These are phyloP conservation scores for Colletotrichum liaoningense DNA, from an alignment of 2,329 filamentous ascomycete species.

Conservation along the genomic window DNA sequence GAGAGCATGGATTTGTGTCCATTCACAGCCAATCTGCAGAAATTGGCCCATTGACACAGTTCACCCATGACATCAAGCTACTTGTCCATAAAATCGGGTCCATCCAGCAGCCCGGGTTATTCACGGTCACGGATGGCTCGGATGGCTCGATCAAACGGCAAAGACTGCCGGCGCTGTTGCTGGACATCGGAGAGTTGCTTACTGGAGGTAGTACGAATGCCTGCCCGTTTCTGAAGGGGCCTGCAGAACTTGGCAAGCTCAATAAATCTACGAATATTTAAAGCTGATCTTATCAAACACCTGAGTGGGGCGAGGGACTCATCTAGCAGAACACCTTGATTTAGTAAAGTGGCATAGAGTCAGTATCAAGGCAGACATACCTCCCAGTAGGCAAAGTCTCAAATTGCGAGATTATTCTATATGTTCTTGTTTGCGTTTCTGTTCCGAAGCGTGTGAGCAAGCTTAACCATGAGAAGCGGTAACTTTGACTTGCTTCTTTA, in stretches of 20 bases:
- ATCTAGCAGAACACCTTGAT: too few species aligned
- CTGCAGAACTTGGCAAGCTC: too few species aligned
- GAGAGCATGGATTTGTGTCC: not conserved
- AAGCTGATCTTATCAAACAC: not conserved
- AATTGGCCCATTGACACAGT: not conserved
- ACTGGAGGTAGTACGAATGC: too few species aligned
- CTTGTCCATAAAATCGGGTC: not conserved
- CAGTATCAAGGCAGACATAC: not conserved
- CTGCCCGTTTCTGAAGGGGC: too few species aligned
- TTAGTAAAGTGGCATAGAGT: not conserved
- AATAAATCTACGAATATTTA: not conserved
- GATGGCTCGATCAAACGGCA: not conserved
- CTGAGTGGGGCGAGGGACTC: too few species aligned
- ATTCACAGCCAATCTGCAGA: not conserved
- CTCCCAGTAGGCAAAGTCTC: not conserved
- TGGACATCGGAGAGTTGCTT: too few species aligned
- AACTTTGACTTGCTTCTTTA: not conserved
- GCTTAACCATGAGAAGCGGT: not conserved
- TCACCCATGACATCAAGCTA: not conserved
- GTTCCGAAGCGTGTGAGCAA: not conserved
- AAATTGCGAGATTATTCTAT: not conserved
- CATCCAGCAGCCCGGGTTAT: not conserved
- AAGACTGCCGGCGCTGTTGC: not conserved
- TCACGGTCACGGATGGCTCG: not conserved
- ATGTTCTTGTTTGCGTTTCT: not conserved